Evolutionary conservation across 139 green algal genomes (phyloP), one percentile per base, ranked within the genome.

Genomic region (Dunaliella primolecta): DNA sequence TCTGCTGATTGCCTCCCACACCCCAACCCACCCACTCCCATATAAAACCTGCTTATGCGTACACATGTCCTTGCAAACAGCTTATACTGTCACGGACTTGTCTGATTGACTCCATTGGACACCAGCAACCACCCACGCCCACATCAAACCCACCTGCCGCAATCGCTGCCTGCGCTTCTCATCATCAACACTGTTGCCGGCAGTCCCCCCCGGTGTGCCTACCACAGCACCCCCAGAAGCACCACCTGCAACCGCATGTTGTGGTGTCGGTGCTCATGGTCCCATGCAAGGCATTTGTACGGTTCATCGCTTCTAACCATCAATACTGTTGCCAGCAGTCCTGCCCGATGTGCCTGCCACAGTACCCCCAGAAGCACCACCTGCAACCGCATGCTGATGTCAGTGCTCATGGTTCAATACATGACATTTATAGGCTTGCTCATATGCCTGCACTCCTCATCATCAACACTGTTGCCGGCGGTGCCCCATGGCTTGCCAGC

Each of bases 361-460:
- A 77, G 3, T 21, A n/a, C 71, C 71, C 11, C 27, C 71, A 15
- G 29, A 15, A 15, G 27, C 71, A 31, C 27, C 21, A 3, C 71
- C 71, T 77, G 71, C 7, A 15, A 64, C 46, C 7, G 46, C 46
- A 64, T 25, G 46, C 46, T 7, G 15, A 15, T n/a, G n/a, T n/a
- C n/a, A n/a, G n/a, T n/a, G n/a, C n/a, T n/a, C n/a, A n/a, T n/a
- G n/a, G n/a, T n/a, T n/a, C n/a, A n/a, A n/a, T n/a, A n/a, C n/a
- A n/a, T n/a, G n/a, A n/a, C n/a, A n/a, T n/a, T n/a, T n/a, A n/a
- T n/a, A n/a, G n/a, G n/a, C n/a, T n/a, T n/a, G n/a, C n/a, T n/a
- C n/a, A n/a, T n/a, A n/a, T n/a, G n/a, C 71, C 71, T 77, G 81
- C 87, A 64, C 38, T 86, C 77, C 82, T 90, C 87, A 70, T 90